A percentile compares a stretch with the other conserved stretches of the same genome.
phyloP scores from a whole-genome alignment of 345 rosid genomes.

The Syzygium aqueum region DNA sequence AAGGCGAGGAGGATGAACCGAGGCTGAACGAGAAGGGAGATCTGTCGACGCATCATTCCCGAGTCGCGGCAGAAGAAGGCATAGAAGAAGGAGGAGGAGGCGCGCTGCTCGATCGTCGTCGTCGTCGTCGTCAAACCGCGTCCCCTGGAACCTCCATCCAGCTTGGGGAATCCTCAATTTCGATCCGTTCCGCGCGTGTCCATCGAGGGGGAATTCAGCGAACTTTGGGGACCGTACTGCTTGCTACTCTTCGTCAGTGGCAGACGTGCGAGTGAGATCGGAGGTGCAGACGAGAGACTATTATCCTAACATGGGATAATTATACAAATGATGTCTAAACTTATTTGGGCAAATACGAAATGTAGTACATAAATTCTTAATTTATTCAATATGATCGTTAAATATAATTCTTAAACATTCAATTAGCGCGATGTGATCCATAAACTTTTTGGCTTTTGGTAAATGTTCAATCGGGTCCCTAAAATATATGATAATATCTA shows the following conservation, averaged over 20 bases:
- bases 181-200: neutral
- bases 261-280: neutral
- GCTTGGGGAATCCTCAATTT: neutral
- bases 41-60: constrained; percentile 48
- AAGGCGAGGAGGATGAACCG: constrained; percentile 38
- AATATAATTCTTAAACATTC: too few species aligned
- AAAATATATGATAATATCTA: too few species aligned
- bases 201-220: neutral
- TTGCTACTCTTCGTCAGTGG: neutral
- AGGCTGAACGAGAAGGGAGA: constrained; percentile 51
- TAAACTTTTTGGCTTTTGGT: too few species aligned
- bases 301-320: neutral
- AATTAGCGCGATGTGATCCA: too few species aligned
- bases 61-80: neutral
- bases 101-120: neutral
- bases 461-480: too few species aligned
- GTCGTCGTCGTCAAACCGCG: neutral
- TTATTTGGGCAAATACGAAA: too few species aligned
- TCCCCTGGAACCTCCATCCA: neutral
- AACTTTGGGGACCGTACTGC: neutral
- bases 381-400: rapidly evolving
- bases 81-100: neutral
- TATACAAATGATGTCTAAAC: too few species aligned
- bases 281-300: neutral
- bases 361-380: too few species aligned